Evolutionary conservation across 2,329 filamentous ascomycete genomes (phyloP).

Genomic region (Alternaria ventricosa): DNA sequence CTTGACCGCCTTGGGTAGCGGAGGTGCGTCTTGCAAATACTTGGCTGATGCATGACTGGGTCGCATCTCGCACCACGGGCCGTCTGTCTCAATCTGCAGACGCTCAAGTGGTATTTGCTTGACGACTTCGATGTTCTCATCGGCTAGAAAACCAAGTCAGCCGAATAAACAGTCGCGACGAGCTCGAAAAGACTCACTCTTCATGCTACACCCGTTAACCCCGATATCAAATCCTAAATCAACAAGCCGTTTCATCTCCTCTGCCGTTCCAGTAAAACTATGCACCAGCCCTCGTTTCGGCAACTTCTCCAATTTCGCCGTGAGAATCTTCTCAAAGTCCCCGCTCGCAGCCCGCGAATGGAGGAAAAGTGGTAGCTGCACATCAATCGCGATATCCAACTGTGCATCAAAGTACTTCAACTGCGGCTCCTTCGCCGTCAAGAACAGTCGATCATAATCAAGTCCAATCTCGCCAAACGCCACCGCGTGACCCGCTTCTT

Average conservation of each 20-base stretch:
- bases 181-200: constrained; percentile 58
- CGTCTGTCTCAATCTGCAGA: constrained; percentile 95
- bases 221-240: constrained; percentile 85
- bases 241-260: constrained; percentile 83
- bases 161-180: too few relatives aligned
- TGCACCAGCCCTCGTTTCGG: constrained; percentile 85
- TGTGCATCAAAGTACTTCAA: constrained; percentile 85
- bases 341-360: constrained; percentile 86
- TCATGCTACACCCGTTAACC: constrained; percentile 96
- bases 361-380: constrained; percentile 86
- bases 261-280: constrained; percentile 87
- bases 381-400: constrained; percentile 75
- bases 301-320: constrained; percentile 67
- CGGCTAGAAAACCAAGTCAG: constrained; percentile 25
- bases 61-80: constrained; percentile 94
- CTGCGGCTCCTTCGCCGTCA: constrained; percentile 80
- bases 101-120: constrained; percentile 77
- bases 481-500: constrained; percentile 65
- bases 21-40: constrained; percentile 71
- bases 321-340: constrained; percentile 75
- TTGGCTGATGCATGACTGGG: constrained; percentile 85
- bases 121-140: constrained; percentile 83
- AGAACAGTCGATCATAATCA: constrained; percentile 90
- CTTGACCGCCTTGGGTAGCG: constrained; percentile 83
- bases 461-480: constrained; percentile 96